These are phyloP conservation scores for Dipteronia sinensis DNA, from an alignment of 345 rosid genomes.

Conservation along the genomic window DNA sequence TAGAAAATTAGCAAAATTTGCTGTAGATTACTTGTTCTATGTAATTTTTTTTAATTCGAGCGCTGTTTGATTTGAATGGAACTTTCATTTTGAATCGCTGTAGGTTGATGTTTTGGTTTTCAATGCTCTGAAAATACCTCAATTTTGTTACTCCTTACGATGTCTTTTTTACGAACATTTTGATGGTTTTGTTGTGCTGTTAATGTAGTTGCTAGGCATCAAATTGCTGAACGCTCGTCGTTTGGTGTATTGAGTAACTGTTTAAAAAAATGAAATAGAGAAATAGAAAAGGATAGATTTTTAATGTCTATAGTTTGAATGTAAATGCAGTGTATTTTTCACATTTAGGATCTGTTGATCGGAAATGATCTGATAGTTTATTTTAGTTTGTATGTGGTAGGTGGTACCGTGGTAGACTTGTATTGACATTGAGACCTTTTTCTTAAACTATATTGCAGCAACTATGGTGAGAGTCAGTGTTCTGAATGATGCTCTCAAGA, in stretches of 20 bases:
- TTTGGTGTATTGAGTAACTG: background rate
- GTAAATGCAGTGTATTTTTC: background rate
- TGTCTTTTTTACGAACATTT: too few species aligned
- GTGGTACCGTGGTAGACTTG: background rate
- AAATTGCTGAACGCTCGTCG: too few species aligned
- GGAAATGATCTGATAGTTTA: background rate
- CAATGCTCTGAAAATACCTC: background rate
- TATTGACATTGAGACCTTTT: background rate
- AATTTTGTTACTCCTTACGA: background rate
- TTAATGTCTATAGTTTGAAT: background rate
- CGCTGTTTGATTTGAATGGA: too few species aligned
- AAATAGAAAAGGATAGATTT: too few species aligned
- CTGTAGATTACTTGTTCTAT: background rate
- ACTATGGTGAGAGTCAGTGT: constrained; percentile 59
- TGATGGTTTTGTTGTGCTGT: too few species aligned
- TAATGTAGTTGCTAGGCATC: background rate
- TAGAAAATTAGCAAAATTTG: background rate
- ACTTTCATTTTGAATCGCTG: too few species aligned
- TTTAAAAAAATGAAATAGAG: too few species aligned
- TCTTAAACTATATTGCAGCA: background rate
- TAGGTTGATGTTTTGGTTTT: background rate
- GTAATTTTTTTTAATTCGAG: background rate
- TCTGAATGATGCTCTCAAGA: constrained; percentile 58
- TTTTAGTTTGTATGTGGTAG: background rate
- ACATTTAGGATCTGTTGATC: background rate